phyloP scores from a whole-genome alignment of 1,284 basidiomycete genomes.

The Melampsora larici-populina region DNA sequence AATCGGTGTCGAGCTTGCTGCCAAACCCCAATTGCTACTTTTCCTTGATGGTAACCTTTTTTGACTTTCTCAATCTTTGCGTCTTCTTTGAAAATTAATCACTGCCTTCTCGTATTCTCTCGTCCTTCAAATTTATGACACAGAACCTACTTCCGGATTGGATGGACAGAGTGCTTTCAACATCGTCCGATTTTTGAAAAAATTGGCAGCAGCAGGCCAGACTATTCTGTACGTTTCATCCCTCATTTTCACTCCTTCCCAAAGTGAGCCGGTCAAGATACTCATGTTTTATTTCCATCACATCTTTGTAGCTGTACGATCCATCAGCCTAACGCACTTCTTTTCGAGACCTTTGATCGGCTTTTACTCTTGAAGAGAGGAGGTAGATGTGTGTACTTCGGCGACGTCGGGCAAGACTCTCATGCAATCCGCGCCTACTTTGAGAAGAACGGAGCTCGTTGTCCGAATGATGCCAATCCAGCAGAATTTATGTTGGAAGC shows the following conservation, averaged over 20 bases:
- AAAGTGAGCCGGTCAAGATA: no score
- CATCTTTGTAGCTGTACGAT: slow-evolving; percentile 56
- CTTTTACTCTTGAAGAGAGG: slow-evolving; percentile 58
- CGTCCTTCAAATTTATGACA: slow-evolving; percentile 44
- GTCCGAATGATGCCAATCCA: slow-evolving; percentile 60
- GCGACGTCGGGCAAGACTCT: slow-evolving; percentile 60
- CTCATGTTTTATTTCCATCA: slow-evolving; percentile 61
- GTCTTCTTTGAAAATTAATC: slow-evolving; percentile 6
- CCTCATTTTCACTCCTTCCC: slow-evolving; percentile 49
- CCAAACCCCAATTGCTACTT: no score
- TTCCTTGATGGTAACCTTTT: slow-evolving; percentile 51
- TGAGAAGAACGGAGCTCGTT: slow-evolving; percentile 58
- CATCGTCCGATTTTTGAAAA: slow-evolving; percentile 71
- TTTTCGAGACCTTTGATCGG: slow-evolving; percentile 63
- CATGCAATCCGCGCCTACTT: slow-evolving; percentile 60
- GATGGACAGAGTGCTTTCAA: slow-evolving; percentile 86
- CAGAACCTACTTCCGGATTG: slow-evolving; percentile 66
- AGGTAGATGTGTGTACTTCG: no score
- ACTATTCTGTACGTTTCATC: slow-evolving; percentile 58
- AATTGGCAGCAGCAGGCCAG: slow-evolving; percentile 76
- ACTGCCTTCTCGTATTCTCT: slow-evolving; percentile 44
- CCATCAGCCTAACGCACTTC: slow-evolving; percentile 53
- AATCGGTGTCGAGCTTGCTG: slow-evolving; percentile 64
- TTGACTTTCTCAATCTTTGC: slow-evolving; percentile 24
- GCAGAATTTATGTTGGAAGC: slow-evolving; percentile 58